A percentile compares a stretch with the other conserved stretches of the same genome.
Conservation (phyloP, 352 stramenopile genomes). For the Salisapilia sapeloensis region DNA sequence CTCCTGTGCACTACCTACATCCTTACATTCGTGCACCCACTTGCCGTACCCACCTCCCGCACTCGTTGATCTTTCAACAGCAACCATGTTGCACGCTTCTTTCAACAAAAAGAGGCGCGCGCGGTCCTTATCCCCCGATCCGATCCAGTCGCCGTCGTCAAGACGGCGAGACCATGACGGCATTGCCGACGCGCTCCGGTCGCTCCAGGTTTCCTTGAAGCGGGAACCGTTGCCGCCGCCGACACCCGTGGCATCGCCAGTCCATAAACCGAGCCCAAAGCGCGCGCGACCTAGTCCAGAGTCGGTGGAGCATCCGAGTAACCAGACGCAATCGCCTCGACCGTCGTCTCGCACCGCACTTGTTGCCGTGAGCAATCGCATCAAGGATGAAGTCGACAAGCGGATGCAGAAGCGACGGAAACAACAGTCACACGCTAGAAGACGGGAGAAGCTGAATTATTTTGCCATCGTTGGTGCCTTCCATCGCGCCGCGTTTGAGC, state of each 20-base stretch:
- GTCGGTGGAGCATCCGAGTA: conserved; percentile 6
- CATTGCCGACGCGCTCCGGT: conserved; percentile 31
- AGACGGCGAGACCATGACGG: conserved; percentile 4
- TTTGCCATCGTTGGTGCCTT: conserved; percentile 69
- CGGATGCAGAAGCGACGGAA: conserved; percentile 27
- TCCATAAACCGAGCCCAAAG: conserved; percentile 26
- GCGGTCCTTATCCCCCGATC: too few relatives aligned
- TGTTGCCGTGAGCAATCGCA: conserved; percentile 47
- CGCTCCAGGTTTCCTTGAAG: conserved; percentile 62
- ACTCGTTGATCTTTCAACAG: too few relatives aligned
- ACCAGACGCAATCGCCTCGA: conserved; percentile 6
- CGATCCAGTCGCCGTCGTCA: conserved; percentile 4
- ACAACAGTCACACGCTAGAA: conserved; percentile 19
- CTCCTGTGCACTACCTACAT: too few relatives aligned
- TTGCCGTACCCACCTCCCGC: too few relatives aligned
- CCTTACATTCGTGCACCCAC: too few relatives aligned
- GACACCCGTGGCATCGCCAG: conserved; percentile 47
- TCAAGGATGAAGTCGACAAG: conserved; percentile 61
- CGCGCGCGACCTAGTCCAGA: conserved; percentile 36
- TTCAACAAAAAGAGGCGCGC: too few relatives aligned
- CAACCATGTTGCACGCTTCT: too few relatives aligned
- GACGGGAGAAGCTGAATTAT: conserved; percentile 57
- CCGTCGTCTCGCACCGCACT: conserved; percentile 28
- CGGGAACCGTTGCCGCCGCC: conserved; percentile 51
- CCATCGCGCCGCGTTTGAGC: conserved; percentile 55